Percentiles rank a stretch among this genome's conserved stretches.
Evolutionary conservation across 2,329 filamentous ascomycete genomes (phyloP).

Genomic region (Fusarium sp.): DNA sequence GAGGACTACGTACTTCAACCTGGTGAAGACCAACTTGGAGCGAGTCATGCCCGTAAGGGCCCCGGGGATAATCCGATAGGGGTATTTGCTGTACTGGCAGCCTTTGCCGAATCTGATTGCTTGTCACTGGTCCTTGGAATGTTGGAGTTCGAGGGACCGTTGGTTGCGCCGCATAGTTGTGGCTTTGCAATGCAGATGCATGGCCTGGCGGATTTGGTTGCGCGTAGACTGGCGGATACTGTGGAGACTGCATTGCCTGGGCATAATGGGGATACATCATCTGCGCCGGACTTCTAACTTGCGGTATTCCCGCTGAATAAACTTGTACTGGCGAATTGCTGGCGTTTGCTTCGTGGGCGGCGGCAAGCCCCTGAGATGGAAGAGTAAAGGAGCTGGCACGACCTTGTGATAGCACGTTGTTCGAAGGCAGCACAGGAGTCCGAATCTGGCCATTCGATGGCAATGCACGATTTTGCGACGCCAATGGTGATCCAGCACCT

Average conservation of each 20-base stretch:
- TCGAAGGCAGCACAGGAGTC: constrained; percentile 19
- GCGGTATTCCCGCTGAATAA: constrained; percentile 12
- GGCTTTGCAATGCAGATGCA: constrained; percentile 11
- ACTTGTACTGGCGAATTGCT: constrained; percentile 7
- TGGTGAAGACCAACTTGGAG: constrained; percentile 61
- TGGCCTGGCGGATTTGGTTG: constrained; percentile 7
- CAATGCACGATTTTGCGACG: constrained; percentile 7
- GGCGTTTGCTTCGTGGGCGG: not conserved
- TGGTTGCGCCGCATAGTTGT: constrained; percentile 6
- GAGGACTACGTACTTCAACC: constrained; percentile 61
- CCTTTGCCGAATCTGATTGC: not conserved
- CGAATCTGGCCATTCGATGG: constrained; percentile 8
- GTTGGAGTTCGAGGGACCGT: not conserved
- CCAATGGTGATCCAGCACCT: constrained; percentile 24
- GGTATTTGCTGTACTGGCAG: constrained; percentile 27
- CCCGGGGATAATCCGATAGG: constrained; percentile 55
- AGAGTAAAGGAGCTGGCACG: constrained; percentile 30
- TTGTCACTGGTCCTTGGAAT: constrained; percentile 11
- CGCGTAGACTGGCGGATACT: constrained; percentile 10
- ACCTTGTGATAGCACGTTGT: constrained; percentile 10
- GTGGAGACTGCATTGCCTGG: constrained; percentile 21
- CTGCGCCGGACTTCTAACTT: constrained; percentile 10
- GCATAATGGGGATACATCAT: constrained; percentile 3
- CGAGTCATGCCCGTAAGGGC: constrained; percentile 56
- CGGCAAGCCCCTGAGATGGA: constrained; percentile 26